Percentiles rank a stretch among this genome's conserved stretches.
Evolutionary conservation across 495 filamentous ascomycete species (phyloP).

Genomic region (Neurospora sp.): DNA sequence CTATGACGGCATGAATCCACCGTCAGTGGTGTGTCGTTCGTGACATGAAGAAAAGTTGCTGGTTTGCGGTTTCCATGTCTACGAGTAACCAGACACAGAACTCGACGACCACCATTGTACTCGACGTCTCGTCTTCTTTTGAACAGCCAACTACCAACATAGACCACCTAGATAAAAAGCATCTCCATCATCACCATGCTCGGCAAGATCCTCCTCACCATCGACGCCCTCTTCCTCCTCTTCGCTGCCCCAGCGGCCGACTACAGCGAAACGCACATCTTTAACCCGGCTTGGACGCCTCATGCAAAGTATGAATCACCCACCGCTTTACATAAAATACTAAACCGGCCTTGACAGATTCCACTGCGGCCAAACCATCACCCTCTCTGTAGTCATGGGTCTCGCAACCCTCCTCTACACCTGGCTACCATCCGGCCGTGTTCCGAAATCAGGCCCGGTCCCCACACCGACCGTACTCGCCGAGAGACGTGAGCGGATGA

Average conservation of each 20-base stretch:
- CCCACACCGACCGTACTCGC: conserved; percentile 8
- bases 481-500: conserved; percentile 4
- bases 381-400: conserved; percentile 34
- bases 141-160: background rate
- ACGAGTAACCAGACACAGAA: background rate
- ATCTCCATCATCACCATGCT: conserved; percentile 17
- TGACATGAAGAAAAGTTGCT: background rate
- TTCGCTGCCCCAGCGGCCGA: conserved; percentile 37
- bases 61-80: background rate
- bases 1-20: background rate
- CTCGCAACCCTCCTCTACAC: conserved; percentile 40
- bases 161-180: background rate
- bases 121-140: background rate
- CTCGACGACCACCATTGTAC: background rate
- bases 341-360: conserved; percentile 23
- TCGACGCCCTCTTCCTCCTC: conserved; percentile 30
- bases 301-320: conserved; percentile 35
- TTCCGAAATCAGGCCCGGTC: background rate
- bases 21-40: background rate
- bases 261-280: conserved; percentile 42
- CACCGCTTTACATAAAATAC: too few species aligned
- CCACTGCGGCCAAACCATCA: conserved; percentile 47
- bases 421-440: conserved; percentile 19
- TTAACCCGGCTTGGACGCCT: conserved; percentile 45
- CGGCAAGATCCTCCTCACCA: conserved; percentile 34